A percentile compares a stretch with the other conserved stretches of the same genome.
These are phyloP conservation scores for Sordariomycetes sp. DNA, from an alignment of 2,329 filamentous ascomycete species.

Conservation along the genomic window DNA sequence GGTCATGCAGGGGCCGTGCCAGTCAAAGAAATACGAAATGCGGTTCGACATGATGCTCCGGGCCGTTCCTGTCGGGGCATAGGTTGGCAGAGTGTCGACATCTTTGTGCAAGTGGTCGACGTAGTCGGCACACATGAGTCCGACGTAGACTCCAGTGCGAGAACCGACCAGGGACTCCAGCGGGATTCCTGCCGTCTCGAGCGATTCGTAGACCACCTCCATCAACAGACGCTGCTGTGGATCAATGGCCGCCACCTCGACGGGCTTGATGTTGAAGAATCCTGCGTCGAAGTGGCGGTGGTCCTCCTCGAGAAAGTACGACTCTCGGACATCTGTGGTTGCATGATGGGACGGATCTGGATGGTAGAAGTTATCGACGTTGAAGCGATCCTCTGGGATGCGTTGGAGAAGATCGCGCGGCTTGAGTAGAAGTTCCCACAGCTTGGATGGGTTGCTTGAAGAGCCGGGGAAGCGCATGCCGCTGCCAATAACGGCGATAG, in stretches of 20 bases:
- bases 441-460: background rate
- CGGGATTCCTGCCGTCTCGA: conserved; percentile 12
- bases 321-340: background rate
- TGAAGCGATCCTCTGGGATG: background rate
- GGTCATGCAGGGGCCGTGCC: conserved; percentile 21
- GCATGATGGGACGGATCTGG: background rate
- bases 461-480: background rate
- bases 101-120: conserved; percentile 18
- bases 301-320: conserved; percentile 15
- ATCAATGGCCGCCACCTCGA: conserved; percentile 14
- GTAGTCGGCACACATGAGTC: conserved; percentile 20
- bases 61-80: conserved; percentile 13
- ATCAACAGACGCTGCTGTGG: conserved; percentile 14
- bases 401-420: background rate
- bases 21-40: conserved; percentile 23
- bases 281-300: conserved; percentile 13
- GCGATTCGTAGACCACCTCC: conserved; percentile 14
- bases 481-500: background rate
- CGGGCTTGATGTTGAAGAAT: conserved; percentile 13
- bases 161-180: background rate
- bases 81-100: conserved; percentile 19
- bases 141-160: background rate
- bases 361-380: background rate
- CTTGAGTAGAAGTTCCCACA: background rate
- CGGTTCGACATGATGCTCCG: conserved; percentile 24